phyloP scores from a whole-genome alignment of 2,329 filamentous ascomycete genomes.

The Epichloe brachyelytri region DNA sequence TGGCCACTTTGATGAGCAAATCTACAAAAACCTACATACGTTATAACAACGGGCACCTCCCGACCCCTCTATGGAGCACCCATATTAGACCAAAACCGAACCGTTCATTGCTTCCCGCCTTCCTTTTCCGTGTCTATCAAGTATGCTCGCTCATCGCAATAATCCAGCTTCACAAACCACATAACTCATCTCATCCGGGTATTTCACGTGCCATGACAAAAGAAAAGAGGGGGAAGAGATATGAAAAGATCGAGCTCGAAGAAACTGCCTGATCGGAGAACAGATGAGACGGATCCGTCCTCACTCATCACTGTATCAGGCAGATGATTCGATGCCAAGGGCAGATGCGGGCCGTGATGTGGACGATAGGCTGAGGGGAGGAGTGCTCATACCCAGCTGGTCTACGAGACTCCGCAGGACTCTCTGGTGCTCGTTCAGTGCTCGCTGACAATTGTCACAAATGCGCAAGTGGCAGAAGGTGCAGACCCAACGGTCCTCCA shows the following conservation, averaged over 20 bases:
- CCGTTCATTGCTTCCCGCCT: not conserved
- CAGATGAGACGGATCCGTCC: not conserved
- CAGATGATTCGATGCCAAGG: constrained; percentile 5
- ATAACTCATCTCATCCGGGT: not conserved
- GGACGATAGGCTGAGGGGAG: constrained; percentile 11
- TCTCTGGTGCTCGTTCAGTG: constrained; percentile 27
- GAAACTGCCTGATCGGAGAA: not conserved
- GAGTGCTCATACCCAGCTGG: constrained; percentile 10
- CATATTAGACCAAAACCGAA: not conserved
- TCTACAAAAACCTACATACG: too few relatives aligned
- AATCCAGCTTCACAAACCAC: not conserved
- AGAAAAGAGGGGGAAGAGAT: fast-evolving
- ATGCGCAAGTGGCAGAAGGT: constrained; percentile 38
- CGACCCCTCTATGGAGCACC: not conserved
- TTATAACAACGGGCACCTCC: not conserved
- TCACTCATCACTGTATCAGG: not conserved
- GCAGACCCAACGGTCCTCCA: constrained; percentile 33
- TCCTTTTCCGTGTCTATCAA: too few relatives aligned
- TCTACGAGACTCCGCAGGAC: constrained; percentile 31
- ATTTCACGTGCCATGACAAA: not conserved
- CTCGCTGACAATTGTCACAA: constrained; percentile 33
- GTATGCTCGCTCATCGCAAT: not conserved
- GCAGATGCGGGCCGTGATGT: constrained; percentile 11
- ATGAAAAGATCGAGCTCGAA: not conserved
- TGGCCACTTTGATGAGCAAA: too few relatives aligned